Evolutionary conservation across 2,329 filamentous ascomycete genomes (phyloP), one percentile per base, ranked within the genome.

Genomic region (Fusarium continuum): DNA sequence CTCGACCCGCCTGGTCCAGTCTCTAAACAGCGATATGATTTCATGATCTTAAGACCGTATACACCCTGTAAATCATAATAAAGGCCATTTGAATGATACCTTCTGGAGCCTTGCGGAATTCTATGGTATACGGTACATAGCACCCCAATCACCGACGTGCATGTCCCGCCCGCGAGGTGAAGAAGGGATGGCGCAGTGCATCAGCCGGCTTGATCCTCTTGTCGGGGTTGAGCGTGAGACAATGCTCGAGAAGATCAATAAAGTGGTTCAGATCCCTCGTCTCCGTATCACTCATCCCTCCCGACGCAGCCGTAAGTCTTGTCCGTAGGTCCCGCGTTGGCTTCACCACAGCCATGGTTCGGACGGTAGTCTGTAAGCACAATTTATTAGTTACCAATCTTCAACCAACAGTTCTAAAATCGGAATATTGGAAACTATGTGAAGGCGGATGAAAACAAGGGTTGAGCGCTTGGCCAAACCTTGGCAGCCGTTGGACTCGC

Each of bases 171-270:
- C 58, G 67, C 20, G 82, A 79, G 22, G 78, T 80, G 69, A 98
- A 92, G 77, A 98, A 98, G 2, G 91, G 91, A 80, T 98, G 94
- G 72, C 88, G 89, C 69, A 98, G 80, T 43, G 95, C 95, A 72
- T 98, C 93, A 13, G 85, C 82, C 0, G 95, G 91, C 40, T 91
- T 94, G 71, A 95, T 91, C 62, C 95, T 86, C 82, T 96, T 96
- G 75, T 97, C 93, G 1, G 94, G 92, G 73, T 98, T 97, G 64
- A 98, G 83, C 55, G 89, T 88, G 64, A 99, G 82, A 74, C 93
- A 98, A 51, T 91, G 89, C 72, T 97, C 93, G 54, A 99, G 79
- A 43, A 99, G 79, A 76, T 98, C 93, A 67, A 92, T 83, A 76
- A 99, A 97, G 48, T 90, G 83, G 56, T 90, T 88, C 61, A 97